Evolutionary conservation across 2,329 filamentous ascomycete species (phyloP), one percentile per base, ranked within the genome.

Genomic region (Golovinomyces cichoracearum): DNA sequence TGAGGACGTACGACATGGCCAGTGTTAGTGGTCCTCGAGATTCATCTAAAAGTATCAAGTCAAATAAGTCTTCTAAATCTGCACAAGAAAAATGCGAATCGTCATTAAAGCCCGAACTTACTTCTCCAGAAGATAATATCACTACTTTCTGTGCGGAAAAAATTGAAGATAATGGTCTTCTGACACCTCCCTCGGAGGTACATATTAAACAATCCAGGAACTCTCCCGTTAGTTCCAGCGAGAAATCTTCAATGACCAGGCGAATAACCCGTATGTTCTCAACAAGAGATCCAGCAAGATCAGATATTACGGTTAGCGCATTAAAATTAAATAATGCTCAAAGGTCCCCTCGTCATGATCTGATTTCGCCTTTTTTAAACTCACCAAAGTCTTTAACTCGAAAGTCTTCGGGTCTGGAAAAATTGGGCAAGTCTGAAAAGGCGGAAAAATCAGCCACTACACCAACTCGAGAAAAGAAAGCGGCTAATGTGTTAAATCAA

Each of bases 221-320:
- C 44, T 48, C 51, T 29, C 51, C 52, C 5, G 50, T 50, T 29
- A 6, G 6, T 9, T 19, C 17, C 17, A 38, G 51, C 26, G 73
- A 76, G 56, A 76, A 73, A 60, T 61, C 69, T 2, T 74, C 73
- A 13, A 73, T 78, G 63, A 78, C 77, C 60, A 73, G 76, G 58
- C 71, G 73, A 44, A 60, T 78, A 50, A 72, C 73, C 37, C 71
- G 74, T 64, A 78, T 78, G 69, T 78, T 78, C 62, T 74, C 70
- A 48, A 69, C 66, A 54, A 75, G 72, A 58, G 73, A 76, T 48
- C 58, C 65, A 19, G 50, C 49, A n/a, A 56, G 51, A 51, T 55
- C 56, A 22, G 54, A 59, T 22, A 49, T 13, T 26, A 54, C 49
- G 51, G 47, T 57, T 49, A 55, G 49, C 51, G 53, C 54, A 9